These are phyloP conservation scores for Penicillium sp. DNA, from an alignment of 2,329 filamentous ascomycete species.

Conservation along the genomic window DNA sequence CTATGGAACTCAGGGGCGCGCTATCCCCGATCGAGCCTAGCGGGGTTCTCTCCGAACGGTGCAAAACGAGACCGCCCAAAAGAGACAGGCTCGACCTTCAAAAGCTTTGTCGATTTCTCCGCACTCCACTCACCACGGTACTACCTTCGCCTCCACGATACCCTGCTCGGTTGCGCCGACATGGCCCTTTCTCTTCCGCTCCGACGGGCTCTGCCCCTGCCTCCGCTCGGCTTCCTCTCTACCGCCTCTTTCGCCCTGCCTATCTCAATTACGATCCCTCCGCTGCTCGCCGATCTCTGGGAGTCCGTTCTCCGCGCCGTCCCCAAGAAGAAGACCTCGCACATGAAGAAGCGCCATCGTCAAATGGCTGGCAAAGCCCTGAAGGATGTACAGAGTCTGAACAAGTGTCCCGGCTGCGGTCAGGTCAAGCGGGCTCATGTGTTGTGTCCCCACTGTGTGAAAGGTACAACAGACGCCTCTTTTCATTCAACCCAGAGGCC, in stretches of 20 bases:
- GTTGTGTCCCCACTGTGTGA: slow-evolving; percentile 82
- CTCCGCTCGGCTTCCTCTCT: slow-evolving; percentile 28
- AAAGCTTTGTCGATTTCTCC: slow-evolving; percentile 5
- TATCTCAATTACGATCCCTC: slow-evolving; percentile 64
- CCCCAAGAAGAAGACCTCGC: slow-evolving; percentile 98
- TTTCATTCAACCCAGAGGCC: neutral
- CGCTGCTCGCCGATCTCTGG: slow-evolving; percentile 81
- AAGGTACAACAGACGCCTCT: slow-evolving; percentile 59
- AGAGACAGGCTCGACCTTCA: slow-evolving; percentile 11
- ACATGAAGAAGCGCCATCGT: slow-evolving; percentile 90
- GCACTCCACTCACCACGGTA: slow-evolving; percentile 1
- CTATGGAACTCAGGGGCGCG: slow-evolving; percentile 40
- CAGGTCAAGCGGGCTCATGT: slow-evolving; percentile 84
- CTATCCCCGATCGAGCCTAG: slow-evolving; percentile 38
- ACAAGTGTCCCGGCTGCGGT: slow-evolving; percentile 87
- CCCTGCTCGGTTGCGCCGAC: slow-evolving; percentile 1
- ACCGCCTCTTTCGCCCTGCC: slow-evolving; percentile 48
- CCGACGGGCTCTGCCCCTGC: slow-evolving; percentile 15
- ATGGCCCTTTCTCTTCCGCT: slow-evolving; percentile 34
- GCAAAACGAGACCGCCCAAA: slow-evolving; percentile 12
- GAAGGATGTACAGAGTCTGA: slow-evolving; percentile 84
- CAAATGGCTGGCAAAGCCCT: slow-evolving; percentile 95
- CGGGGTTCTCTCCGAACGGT: slow-evolving; percentile 22
- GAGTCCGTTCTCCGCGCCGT: slow-evolving; percentile 89
- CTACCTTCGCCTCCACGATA: neutral